Evolutionary conservation across 768 basidiomycete species (phyloP).

Genomic region (Serendipita sp.): DNA sequence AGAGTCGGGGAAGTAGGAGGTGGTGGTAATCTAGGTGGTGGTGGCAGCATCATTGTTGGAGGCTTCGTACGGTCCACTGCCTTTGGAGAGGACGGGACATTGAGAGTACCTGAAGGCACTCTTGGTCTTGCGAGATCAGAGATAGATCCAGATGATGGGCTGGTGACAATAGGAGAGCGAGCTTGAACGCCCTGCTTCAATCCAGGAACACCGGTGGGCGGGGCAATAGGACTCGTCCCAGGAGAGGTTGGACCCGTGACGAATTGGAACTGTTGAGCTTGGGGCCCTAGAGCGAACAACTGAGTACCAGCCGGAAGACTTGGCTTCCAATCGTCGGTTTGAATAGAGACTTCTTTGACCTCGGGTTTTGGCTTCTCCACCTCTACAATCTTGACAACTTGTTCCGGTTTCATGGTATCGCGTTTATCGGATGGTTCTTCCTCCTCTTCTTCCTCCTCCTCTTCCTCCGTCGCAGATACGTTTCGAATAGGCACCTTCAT

Average conservation of each 20-base stretch:
- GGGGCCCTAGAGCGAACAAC: slow-evolving; percentile 6
- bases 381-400: slow-evolving; percentile 7
- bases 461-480: not conserved
- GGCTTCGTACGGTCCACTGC: slow-evolving; percentile 62
- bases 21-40: slow-evolving; percentile 60
- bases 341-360: slow-evolving; percentile 55
- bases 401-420: not conserved
- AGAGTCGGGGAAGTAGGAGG: slow-evolving; percentile 26
- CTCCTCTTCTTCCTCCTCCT: slow-evolving; percentile 2
- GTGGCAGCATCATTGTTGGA: slow-evolving; percentile 63
- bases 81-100: not conserved
- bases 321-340: slow-evolving; percentile 60
- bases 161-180: slow-evolving; percentile 17
- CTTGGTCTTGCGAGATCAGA: slow-evolving; percentile 17
- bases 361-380: slow-evolving; percentile 37
- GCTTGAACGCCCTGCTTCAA: slow-evolving; percentile 16
- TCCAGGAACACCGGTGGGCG: slow-evolving; percentile 16
- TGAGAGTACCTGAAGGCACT: slow-evolving; percentile 7
- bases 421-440: not conserved
- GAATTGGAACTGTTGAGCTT: slow-evolving; percentile 14
- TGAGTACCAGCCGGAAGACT: slow-evolving; percentile 18
- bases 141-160: slow-evolving; percentile 21
- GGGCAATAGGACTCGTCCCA: slow-evolving; percentile 15
- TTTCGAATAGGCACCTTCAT: not conserved
- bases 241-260: slow-evolving; percentile 17